Base-by-base conservation (phyloP, 2,329 filamentous ascomycete genomes). In the Rhytidhysteron rufulum region DNA sequence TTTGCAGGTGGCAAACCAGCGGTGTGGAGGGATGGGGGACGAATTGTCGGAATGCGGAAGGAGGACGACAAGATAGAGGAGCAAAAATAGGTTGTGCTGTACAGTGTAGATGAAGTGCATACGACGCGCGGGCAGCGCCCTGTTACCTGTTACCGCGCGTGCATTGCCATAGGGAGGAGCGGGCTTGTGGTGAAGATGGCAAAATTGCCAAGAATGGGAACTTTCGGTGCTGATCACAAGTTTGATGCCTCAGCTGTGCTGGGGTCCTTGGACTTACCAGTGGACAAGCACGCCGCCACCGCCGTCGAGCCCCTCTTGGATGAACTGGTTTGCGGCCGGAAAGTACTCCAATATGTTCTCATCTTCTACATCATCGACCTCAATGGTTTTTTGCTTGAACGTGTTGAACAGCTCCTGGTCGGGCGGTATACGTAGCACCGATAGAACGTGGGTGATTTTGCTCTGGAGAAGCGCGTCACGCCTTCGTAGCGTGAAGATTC, bases 281-380 rank as follows among this genome's bases (percentile, higher is more conserved):
- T 86, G 83, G 50, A 86, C 78, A 45, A 86, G 71, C 29, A 86
- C 82, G 39, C 76, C 77, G 40, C 77, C 79, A 41, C 73, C 72
- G 44, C 69, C 67, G 55, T 79, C 71, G 37, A 97, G 71, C 2
- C 82, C 91, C 31, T 81, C 71, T 53, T 91, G 80, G 53, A 97
- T 95, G 66, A 95, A 98, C 34, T 75, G 76, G 54, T 93, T 86
- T 41, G 85, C 85, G 38, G 73, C 73, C 5, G 89, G 80, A 45
- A 97, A 84, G 64, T 94, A 82, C 47, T 86, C 78, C 15, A 97
- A 70, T 37, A 97, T 68, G 65, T 98, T 88, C 53, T 90, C 84
- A 57, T 96, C 88, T 16, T 91, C 87, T 37, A 90, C 80, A 70
- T 98, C 93, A 64, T 97, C 87, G 31, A 96, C 81, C 50, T 94